Evolutionary conservation across 2,329 filamentous ascomycete genomes (phyloP).

Genomic region (Monilinia aucupariae): DNA sequence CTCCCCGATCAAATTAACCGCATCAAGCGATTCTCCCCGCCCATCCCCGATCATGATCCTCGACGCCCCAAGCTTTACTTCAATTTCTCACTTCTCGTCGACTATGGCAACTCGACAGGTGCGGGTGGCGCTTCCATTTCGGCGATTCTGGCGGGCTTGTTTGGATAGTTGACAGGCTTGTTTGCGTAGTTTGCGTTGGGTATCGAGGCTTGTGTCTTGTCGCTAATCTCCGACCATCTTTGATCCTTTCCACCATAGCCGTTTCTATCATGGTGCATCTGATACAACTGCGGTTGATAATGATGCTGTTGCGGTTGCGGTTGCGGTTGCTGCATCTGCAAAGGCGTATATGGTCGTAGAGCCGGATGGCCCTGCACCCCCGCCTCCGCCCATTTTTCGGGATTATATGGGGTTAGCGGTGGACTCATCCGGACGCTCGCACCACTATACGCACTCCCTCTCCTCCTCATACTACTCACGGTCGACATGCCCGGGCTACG

Average conservation of each 20-base stretch:
- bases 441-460: slow-evolving; percentile 7
- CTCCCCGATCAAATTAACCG: neutral
- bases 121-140: slow-evolving; percentile 13
- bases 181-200: neutral
- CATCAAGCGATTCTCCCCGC: neutral
- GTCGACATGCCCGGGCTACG: slow-evolving; percentile 4
- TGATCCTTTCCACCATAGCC: neutral
- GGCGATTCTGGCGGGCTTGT: neutral
- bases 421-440: neutral
- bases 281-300: neutral
- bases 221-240: slow-evolving; percentile 7
- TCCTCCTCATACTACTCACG: neutral
- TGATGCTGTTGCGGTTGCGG: too few relatives aligned
- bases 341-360: neutral
- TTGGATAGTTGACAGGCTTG: neutral
- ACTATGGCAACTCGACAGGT: slow-evolving; percentile 10
- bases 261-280: slow-evolving; percentile 8
- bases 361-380: neutral
- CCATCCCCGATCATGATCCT: neutral
- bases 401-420: slow-evolving; percentile 11
- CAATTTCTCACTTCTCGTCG: neutral
- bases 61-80: neutral
- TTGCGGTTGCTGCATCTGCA: slow-evolving; percentile 8
- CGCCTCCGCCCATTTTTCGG: slow-evolving; percentile 12
- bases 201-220: neutral